A percentile compares a stretch with the other conserved stretches of the same genome.
Evolutionary conservation across 2,329 filamentous ascomycete species (phyloP).

Genomic region (Trichoderma sp.): DNA sequence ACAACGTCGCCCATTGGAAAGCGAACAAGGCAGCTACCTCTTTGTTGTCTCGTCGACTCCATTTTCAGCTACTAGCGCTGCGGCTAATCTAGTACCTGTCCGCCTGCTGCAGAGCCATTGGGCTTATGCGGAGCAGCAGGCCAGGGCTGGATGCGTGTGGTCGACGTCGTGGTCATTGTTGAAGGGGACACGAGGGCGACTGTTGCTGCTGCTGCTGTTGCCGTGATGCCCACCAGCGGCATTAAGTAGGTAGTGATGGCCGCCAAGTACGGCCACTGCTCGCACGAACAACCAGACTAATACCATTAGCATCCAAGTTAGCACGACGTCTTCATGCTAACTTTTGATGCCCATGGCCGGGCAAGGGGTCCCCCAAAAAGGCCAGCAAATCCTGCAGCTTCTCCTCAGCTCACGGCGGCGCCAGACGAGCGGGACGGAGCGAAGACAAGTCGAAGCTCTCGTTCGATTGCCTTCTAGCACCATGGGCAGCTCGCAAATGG

Average conservation of each 20-base stretch:
- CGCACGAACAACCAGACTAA: neutral
- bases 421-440: slow-evolving; percentile 9
- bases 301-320: neutral
- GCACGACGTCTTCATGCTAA: neutral
- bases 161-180: neutral
- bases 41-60: neutral
- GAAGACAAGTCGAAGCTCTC: neutral
- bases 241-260: neutral
- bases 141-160: neutral
- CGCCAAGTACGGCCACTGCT: neutral
- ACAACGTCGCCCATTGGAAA: slow-evolving; percentile 1
- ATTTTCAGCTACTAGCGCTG: neutral
- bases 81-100: slow-evolving; percentile 9
- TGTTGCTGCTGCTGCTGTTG: neutral
- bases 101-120: neutral
- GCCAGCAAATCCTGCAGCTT: slow-evolving; percentile 1
- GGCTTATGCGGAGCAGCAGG: slow-evolving; percentile 23
- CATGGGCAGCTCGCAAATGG: neutral
- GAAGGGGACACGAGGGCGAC: neutral
- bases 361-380: neutral
- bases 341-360: neutral
- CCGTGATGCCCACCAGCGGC: neutral
- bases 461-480: neutral
- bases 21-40: neutral
- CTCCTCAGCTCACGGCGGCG: neutral